A percentile compares a stretch with the other conserved stretches of the same genome.
These are phyloP conservation scores for Poa pratensis DNA, from an alignment of 176 grass and related monocot genomes.

Conservation along the genomic window DNA sequence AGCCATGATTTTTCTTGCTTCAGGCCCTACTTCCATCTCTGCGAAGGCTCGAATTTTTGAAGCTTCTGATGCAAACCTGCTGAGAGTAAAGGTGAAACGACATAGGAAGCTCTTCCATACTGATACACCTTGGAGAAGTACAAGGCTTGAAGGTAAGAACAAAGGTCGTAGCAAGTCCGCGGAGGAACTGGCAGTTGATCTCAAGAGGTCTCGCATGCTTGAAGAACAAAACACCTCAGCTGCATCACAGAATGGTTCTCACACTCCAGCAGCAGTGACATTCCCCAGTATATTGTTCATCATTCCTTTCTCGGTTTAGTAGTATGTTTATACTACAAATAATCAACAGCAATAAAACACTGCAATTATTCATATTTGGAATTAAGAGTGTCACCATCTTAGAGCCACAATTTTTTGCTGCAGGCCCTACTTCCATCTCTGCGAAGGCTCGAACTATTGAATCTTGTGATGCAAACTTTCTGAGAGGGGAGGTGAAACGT, in stretches of 20 bases:
- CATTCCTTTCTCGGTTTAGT: neutral
- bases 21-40: neutral
- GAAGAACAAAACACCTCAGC: neutral
- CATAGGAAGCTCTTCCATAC: neutral
- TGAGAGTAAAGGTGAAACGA: neutral
- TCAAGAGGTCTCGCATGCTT: neutral
- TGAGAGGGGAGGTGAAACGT: neutral
- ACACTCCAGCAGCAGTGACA: neutral
- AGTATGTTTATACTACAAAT: neutral
- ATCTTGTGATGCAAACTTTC: neutral
- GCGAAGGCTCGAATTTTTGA: neutral
- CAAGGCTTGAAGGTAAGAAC: conserved; percentile 5
- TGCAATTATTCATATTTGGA: neutral
- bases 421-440: neutral
- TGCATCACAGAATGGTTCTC: conserved; percentile 8
- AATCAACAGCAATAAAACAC: neutral
- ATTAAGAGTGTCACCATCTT: neutral
- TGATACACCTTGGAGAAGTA: neutral
- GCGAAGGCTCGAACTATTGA: neutral
- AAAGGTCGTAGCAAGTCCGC: neutral
- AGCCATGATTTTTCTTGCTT: neutral
- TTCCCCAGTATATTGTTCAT: neutral
- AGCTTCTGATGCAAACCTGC: neutral
- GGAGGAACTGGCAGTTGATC: neutral
- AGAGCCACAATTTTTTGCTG: neutral